Conservation (phyloP, 2,329 filamentous ascomycete species). For the Metarhizium brunneum region DNA sequence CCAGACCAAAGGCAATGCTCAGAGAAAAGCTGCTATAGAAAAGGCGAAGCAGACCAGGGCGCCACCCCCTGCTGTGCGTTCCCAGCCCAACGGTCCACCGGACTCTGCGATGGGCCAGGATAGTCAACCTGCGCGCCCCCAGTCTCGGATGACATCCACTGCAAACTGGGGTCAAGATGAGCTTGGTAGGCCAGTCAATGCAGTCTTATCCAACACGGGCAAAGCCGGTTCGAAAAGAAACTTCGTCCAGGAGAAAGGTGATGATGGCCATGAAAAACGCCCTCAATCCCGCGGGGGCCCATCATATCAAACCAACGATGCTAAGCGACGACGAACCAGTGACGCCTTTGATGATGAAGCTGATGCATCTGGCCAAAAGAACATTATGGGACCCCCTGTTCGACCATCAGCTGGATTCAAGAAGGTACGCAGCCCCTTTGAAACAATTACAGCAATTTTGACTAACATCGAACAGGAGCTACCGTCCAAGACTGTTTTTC, state of each 20-base stretch:
- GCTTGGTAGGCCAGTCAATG: constrained; percentile 48
- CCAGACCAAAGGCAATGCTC: constrained; percentile 57
- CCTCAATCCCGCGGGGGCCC: constrained; percentile 40
- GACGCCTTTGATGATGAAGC: constrained; percentile 60
- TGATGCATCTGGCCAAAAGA: constrained; percentile 46
- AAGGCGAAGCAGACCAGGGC: constrained; percentile 56
- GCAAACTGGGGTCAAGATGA: constrained; percentile 48
- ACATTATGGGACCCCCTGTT: constrained; percentile 73
- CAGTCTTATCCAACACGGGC: constrained; percentile 43
- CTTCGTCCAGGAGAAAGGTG: constrained; percentile 55
- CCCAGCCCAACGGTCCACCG: constrained; percentile 41
- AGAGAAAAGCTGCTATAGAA: constrained; percentile 54
- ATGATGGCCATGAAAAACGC: constrained; percentile 38
- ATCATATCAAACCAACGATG: constrained; percentile 60
- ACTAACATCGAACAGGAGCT: constrained; percentile 37
- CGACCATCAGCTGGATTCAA: constrained; percentile 63
- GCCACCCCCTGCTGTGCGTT: constrained; percentile 49
- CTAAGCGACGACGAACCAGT: constrained; percentile 71
- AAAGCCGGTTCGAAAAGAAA: constrained; percentile 66
- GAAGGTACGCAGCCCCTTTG: constrained; percentile 43
- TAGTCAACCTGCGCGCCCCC: constrained; percentile 30
- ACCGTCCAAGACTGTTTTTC: constrained; percentile 49
- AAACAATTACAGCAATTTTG: not conserved
- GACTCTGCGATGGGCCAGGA: constrained; percentile 31
- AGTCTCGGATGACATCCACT: constrained; percentile 50